phyloP scores from a whole-genome alignment of 768 basidiomycete genomes.

The Leccinum fibrillosum region DNA sequence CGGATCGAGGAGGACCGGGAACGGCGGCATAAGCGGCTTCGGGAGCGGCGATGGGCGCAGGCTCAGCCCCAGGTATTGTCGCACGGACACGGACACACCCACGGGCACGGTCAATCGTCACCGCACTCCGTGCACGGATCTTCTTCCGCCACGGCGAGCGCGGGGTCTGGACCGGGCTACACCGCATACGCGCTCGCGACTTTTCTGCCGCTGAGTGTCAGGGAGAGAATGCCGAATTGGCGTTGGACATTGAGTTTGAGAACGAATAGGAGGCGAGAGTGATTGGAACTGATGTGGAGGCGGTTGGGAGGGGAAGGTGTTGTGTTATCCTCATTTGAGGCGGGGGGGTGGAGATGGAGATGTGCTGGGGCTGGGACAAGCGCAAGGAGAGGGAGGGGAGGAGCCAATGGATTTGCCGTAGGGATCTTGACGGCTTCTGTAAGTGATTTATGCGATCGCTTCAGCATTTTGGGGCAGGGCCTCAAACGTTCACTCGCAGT shows the following conservation, averaged over 20 bases:
- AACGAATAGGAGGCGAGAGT: slow-evolving; percentile 86
- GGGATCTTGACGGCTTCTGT: background rate
- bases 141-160: background rate
- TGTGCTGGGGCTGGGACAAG: no score
- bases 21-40: slow-evolving; percentile 85
- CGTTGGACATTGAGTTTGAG: slow-evolving; percentile 81
- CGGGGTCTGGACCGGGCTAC: slow-evolving; percentile 4
- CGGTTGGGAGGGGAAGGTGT: slow-evolving; percentile 20
- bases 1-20: slow-evolving; percentile 93
- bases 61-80: slow-evolving; percentile 47
- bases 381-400: no score
- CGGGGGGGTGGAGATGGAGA: slow-evolving; percentile 21
- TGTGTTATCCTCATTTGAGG: no score
- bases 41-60: slow-evolving; percentile 91
- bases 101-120: background rate
- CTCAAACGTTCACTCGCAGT: no score
- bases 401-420: slow-evolving; percentile 39
- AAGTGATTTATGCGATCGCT: background rate
- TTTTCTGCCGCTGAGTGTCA: slow-evolving; percentile 34
- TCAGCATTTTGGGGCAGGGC: no score
- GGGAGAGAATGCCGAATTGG: slow-evolving; percentile 44
- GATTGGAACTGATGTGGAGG: slow-evolving; percentile 85
- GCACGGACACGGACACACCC: background rate
- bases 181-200: slow-evolving; percentile 16
- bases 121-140: background rate